Evolutionary conservation across 108 stramenopile genomes (phyloP), one percentile per base, ranked within the genome.

Genomic region (Nitzschia sp.): DNA sequence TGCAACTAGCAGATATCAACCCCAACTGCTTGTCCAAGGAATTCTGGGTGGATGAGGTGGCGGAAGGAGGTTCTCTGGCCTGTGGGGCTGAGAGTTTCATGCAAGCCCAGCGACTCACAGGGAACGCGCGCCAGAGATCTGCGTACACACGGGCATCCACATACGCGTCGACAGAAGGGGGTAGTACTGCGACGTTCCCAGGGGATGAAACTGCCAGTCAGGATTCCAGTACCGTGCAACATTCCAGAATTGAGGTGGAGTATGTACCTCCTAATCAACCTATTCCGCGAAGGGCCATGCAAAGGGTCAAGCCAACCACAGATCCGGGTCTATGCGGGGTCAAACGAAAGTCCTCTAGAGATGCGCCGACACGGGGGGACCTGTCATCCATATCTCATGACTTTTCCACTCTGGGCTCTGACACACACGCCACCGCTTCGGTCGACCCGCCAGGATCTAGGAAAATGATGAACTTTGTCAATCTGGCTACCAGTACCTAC

Each of bases 11-110:
- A 15, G n/a, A 8, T 42, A 39, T 72, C 17, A 41, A 72, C 21
- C 62, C 70, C 41, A 71, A 71, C 52, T 71, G 70, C 21, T 10
- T 62, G 41, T 20, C 71, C 12, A 71, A 60, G 12, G 17, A 72
- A 37, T 72, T 63, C 39, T 72, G 71, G 62, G 41, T 41, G 8
- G 63, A 72, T n/a, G 71, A 72, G 10, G 41, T 64, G 9, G 51
- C 54, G 38, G 70, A 71, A 43, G 61, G 61, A 15, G 61, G 70
- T 15, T 59, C 61, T 14, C 48, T 64, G 19, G 52, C 54, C 34
- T 64, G 71, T 64, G 12, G 51, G 34, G 51, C 51, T 1, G 61
- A 62, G 2, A 12, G 21, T 17, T 54, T 54, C 53, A 22, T 20
- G 53, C 17, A 21, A 20, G 25, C 20, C 53, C 22, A 12, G 10